Conservation (phyloP, 2,329 filamentous ascomycete species). For the Zymoseptoria crescenta region DNA sequence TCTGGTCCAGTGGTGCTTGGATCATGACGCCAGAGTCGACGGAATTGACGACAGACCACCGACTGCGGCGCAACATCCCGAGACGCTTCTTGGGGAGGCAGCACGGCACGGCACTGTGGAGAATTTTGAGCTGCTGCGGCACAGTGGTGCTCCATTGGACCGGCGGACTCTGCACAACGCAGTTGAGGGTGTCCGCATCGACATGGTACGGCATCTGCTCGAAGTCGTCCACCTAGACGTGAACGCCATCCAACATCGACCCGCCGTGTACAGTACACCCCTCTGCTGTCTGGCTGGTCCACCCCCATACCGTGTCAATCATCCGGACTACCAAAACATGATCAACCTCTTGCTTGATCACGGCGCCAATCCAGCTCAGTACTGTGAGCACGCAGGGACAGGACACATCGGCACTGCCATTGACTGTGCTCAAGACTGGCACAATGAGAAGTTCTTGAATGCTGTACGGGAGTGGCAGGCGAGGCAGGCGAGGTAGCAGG, state of each 20-base stretch:
- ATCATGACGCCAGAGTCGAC: background rate
- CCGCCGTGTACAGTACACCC: background rate
- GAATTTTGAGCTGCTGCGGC: background rate
- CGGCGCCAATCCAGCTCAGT: background rate
- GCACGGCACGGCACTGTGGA: background rate
- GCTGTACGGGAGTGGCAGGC: background rate
- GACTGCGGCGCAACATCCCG: no score
- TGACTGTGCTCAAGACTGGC: background rate
- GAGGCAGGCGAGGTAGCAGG: background rate
- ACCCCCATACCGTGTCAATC: no score
- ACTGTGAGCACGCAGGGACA: no score
- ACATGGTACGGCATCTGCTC: background rate
- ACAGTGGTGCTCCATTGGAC: background rate
- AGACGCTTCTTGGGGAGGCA: background rate
- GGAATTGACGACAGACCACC: no score
- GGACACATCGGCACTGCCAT: background rate
- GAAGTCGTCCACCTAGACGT: background rate
- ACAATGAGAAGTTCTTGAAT: background rate
- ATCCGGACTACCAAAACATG: background rate
- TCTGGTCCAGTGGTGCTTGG: slow-evolving; percentile 1
- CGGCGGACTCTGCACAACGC: background rate
- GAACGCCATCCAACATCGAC: background rate
- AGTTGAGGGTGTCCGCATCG: background rate
- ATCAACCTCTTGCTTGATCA: background rate
- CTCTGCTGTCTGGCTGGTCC: background rate